These are phyloP conservation scores for Ophiostoma ulmi DNA, from an alignment of 2,329 filamentous ascomycete genomes.

Conservation along the genomic window DNA sequence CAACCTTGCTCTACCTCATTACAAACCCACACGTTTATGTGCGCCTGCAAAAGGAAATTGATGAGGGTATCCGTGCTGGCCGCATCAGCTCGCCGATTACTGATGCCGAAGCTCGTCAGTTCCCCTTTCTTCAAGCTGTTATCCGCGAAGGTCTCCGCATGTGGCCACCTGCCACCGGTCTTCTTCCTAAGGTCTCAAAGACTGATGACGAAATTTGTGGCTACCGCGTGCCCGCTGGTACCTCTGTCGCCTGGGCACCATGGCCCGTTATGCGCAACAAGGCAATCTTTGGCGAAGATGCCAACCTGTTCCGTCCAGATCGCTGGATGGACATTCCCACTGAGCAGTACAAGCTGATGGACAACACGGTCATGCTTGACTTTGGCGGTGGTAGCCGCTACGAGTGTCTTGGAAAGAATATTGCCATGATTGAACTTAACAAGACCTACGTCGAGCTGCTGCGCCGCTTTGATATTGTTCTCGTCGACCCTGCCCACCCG, in stretches of 20 bases:
- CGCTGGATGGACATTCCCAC: slow-evolving; percentile 40
- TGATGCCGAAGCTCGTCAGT: slow-evolving; percentile 36
- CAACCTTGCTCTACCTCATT: slow-evolving; percentile 30
- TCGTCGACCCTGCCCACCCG: slow-evolving; percentile 31
- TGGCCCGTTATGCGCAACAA: slow-evolving; percentile 37
- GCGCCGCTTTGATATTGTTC: slow-evolving; percentile 30
- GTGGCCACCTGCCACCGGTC: slow-evolving; percentile 40
- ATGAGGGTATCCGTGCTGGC: slow-evolving; percentile 33
- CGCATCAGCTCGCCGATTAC: slow-evolving; percentile 34
- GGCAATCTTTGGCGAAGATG: slow-evolving; percentile 37
- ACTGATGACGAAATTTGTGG: slow-evolving; percentile 37
- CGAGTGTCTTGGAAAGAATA: slow-evolving; percentile 40
- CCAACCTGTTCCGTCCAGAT: slow-evolving; percentile 42
- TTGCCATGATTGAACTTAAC: slow-evolving; percentile 42
- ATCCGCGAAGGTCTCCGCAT: slow-evolving; percentile 47
- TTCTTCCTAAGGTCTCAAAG: slow-evolving; percentile 33
- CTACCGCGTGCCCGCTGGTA: slow-evolving; percentile 43
- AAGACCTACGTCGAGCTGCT: slow-evolving; percentile 34
- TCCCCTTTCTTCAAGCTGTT: slow-evolving; percentile 47
- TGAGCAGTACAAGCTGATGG: slow-evolving; percentile 30
- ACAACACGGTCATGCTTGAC: slow-evolving; percentile 34
- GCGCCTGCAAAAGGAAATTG: slow-evolving; percentile 35
- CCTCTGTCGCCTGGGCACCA: slow-evolving; percentile 33
- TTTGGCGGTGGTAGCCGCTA: slow-evolving; percentile 39
- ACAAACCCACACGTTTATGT: slow-evolving; percentile 30